Evolutionary conservation across 768 basidiomycete species (phyloP), one percentile per base, ranked within the genome.

Genomic region (Porpolomopsis calyptriformis): DNA sequence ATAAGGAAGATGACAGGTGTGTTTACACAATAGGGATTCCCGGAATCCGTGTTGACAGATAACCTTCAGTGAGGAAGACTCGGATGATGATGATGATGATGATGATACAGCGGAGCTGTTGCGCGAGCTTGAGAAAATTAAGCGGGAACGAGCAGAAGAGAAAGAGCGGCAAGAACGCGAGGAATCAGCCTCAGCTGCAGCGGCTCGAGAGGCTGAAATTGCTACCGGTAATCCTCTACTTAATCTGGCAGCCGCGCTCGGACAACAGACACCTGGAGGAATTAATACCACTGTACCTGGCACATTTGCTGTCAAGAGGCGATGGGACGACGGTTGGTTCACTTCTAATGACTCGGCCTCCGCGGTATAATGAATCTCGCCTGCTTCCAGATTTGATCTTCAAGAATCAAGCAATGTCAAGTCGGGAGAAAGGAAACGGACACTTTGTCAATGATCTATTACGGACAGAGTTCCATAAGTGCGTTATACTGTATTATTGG

Each of bases 101-200:
- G 88, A 91, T 55, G 90, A 94, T 45, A 90, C 91, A 0, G 91
- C 91, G 0, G 94, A 96, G 56, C 72, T 99, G 19, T 70, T 99
- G 50, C 81, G 91, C 20, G 96, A 99, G 61, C 73, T 99, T n/a
- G 94, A 96, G 65, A 97, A 94, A 69, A 97, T 98, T 54, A 97
- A 96, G 65, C 82, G 82, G 39, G 93, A 98, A 58, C 76, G 94
- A 8, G 93, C 93, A 9, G 93, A 85, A 56, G 96, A 98, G 64
- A 91, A 91, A 59, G 83, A 74, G 29, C 72, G 86, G 36, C 70
- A 78, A 60, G 94, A 96, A 35, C 71, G 71, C 34, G 90, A 90
- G 57, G 74, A 85, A 53, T 74, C 77, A 5, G 85, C 73, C 1
- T 62, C 71, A 12, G 62, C 71, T 7, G 75, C 76, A 19, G 76